phyloP scores from a whole-genome alignment of 1,284 basidiomycete species.

The Ganoderma lingzhi region DNA sequence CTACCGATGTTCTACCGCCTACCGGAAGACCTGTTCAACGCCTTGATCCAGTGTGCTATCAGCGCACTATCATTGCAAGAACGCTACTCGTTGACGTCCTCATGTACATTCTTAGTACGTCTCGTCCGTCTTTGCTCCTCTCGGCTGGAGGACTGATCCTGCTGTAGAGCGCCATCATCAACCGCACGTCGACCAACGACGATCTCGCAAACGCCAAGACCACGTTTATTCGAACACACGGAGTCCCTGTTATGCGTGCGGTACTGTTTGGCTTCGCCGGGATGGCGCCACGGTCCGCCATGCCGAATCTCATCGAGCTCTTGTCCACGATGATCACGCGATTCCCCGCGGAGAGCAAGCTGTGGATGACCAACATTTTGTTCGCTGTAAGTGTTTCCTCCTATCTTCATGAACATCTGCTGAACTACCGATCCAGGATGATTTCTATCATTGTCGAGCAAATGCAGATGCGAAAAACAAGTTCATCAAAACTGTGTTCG shows the following conservation, averaged over 20 bases:
- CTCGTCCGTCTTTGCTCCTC: constrained; percentile 11
- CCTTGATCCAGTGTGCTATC: constrained; percentile 77
- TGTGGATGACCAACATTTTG: constrained; percentile 79
- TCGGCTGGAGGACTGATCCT: not conserved
- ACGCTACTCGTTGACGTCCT: constrained; percentile 85
- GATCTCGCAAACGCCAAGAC: constrained; percentile 58
- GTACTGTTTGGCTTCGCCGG: constrained; percentile 82
- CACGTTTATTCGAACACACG: constrained; percentile 66
- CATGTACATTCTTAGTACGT: constrained; percentile 83
- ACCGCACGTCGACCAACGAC: constrained; percentile 63
- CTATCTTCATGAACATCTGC: not conserved
- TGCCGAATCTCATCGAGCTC: constrained; percentile 84
- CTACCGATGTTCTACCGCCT: constrained; percentile 74
- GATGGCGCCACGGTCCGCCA: constrained; percentile 83
- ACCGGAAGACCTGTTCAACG: constrained; percentile 71
- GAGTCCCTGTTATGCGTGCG: constrained; percentile 74
- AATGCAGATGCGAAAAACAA: constrained; percentile 76
- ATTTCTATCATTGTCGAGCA: constrained; percentile 72
- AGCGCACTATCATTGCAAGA: constrained; percentile 81
- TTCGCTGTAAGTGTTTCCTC: constrained; percentile 61
- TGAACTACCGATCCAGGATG: constrained; percentile 48
- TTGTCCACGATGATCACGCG: constrained; percentile 71
- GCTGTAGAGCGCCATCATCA: constrained; percentile 64
- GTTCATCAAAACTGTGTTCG: constrained; percentile 77
- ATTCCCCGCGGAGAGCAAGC: constrained; percentile 58